These are phyloP conservation scores for Taxawa tesnikishii DNA, from an alignment of 2,329 filamentous ascomycete species.

Conservation along the genomic window DNA sequence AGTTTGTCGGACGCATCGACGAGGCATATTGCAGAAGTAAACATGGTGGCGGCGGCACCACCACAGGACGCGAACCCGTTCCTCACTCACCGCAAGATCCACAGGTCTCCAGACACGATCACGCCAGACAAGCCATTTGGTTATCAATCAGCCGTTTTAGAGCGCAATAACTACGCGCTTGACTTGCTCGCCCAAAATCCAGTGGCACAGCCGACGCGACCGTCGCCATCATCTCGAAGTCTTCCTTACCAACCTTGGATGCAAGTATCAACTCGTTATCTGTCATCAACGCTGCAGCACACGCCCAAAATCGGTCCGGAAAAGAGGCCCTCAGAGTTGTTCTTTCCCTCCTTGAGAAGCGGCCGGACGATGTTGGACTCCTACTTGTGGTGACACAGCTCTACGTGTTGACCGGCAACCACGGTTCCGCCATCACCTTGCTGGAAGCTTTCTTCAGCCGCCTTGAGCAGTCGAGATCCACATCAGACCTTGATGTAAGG, in stretches of 20 bases:
- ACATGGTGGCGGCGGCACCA: slow-evolving; percentile 41
- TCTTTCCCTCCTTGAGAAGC: slow-evolving; percentile 55
- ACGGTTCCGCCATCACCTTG: slow-evolving; percentile 59
- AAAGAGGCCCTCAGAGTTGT: slow-evolving; percentile 60
- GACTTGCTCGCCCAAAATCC: slow-evolving; percentile 54
- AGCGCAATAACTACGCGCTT: slow-evolving; percentile 51
- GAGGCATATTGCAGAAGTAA: slow-evolving; percentile 54
- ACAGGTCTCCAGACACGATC: slow-evolving; percentile 39
- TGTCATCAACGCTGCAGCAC: slow-evolving; percentile 62
- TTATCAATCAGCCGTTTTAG: slow-evolving; percentile 53
- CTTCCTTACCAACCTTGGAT: slow-evolving; percentile 28
- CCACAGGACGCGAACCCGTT: slow-evolving; percentile 50
- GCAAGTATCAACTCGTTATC: slow-evolving; percentile 40
- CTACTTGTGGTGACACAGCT: slow-evolving; percentile 71
- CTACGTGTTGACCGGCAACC: slow-evolving; percentile 60
- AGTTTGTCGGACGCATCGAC: slow-evolving; percentile 59
- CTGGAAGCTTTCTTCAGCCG: slow-evolving; percentile 64
- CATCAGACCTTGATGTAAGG: slow-evolving; percentile 54
- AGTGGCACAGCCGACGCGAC: slow-evolving; percentile 49
- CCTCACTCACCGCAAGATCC: slow-evolving; percentile 49
- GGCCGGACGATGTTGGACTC: slow-evolving; percentile 70
- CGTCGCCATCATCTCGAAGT: slow-evolving; percentile 33
- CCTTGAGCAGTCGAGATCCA: slow-evolving; percentile 49
- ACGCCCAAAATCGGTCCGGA: slow-evolving; percentile 49
- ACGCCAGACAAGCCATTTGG: slow-evolving; percentile 55